Evolutionary conservation across 208 protist genomes (phyloP).

Genomic region (Phytomonas sp.): DNA sequence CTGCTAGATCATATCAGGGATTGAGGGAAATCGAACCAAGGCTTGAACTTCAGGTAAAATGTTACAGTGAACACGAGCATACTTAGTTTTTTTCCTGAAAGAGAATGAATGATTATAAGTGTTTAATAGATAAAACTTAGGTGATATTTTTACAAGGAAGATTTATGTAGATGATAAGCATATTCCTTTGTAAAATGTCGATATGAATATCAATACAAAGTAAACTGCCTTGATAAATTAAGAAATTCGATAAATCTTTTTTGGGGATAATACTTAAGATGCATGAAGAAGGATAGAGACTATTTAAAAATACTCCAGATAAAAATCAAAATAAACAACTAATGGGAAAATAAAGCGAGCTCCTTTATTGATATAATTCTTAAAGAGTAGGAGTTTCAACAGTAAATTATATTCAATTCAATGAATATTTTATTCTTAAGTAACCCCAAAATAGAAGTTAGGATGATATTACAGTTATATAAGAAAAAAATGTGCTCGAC

Average conservation of each 20-base stretch:
- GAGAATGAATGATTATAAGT: background rate
- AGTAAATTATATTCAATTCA: background rate
- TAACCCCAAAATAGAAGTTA: background rate
- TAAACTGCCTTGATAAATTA: no score
- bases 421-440: background rate
- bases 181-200: constrained; percentile 1
- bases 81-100: constrained; percentile 1
- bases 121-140: constrained; percentile 4
- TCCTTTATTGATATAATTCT: background rate
- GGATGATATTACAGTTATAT: background rate
- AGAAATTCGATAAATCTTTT: background rate
- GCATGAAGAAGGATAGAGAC: background rate
- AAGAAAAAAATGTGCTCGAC: background rate
- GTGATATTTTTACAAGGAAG: constrained; percentile 3
- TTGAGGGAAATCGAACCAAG: background rate
- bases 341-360: background rate
- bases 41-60: background rate
- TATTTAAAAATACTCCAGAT: background rate
- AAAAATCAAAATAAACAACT: background rate
- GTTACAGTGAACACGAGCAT: background rate
- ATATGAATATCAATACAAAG: constrained; percentile 7
- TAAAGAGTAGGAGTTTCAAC: background rate
- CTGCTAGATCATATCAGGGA: background rate
- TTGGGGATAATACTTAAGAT: background rate
- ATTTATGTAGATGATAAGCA: constrained; percentile 6